Percentiles rank a stretch among this genome's conserved stretches.
phyloP scores from a whole-genome alignment of 2,329 filamentous ascomycete species.

The Colletotrichum tamarilloi region DNA sequence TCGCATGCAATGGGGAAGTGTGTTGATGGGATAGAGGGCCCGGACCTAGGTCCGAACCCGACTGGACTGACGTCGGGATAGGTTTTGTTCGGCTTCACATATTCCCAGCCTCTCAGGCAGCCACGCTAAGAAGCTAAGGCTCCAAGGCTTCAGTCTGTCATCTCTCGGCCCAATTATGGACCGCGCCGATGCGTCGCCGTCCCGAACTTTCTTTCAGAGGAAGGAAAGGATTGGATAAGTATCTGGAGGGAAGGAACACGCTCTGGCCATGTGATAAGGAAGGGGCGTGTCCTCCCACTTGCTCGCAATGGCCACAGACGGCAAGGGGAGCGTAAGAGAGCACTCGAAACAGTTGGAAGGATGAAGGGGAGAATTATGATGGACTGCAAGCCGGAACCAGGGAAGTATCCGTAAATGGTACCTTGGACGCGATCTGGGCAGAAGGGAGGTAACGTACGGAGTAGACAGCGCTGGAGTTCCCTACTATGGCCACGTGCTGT shows the following conservation, averaged over 20 bases:
- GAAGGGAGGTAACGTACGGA: neutral
- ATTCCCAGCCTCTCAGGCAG: neutral
- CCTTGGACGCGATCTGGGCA: neutral
- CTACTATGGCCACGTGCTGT: slow-evolving; percentile 25
- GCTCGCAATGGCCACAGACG: neutral
- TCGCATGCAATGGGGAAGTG: slow-evolving; percentile 7
- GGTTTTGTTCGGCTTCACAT: slow-evolving; percentile 12
- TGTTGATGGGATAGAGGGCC: neutral
- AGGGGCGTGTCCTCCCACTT: neutral
- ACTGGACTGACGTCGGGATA: slow-evolving; percentile 28
- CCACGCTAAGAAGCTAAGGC: neutral
- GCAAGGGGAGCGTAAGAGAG: neutral
- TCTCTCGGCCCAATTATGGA: slow-evolving; percentile 12
- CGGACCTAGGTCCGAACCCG: slow-evolving; percentile 22
- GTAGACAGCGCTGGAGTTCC: neutral
- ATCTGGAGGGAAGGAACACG: neutral
- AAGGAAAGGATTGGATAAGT: neutral
- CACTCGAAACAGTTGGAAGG: neutral
- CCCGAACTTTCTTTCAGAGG: neutral
- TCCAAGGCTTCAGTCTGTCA: neutral
- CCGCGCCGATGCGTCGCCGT: slow-evolving; percentile 19
- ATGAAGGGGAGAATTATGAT: neutral
- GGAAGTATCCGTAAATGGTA: neutral
- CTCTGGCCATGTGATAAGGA: neutral
- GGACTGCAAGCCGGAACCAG: neutral